Conservation (phyloP, 2,329 filamentous ascomycete genomes). For the Escovopsis sp. region DNA sequence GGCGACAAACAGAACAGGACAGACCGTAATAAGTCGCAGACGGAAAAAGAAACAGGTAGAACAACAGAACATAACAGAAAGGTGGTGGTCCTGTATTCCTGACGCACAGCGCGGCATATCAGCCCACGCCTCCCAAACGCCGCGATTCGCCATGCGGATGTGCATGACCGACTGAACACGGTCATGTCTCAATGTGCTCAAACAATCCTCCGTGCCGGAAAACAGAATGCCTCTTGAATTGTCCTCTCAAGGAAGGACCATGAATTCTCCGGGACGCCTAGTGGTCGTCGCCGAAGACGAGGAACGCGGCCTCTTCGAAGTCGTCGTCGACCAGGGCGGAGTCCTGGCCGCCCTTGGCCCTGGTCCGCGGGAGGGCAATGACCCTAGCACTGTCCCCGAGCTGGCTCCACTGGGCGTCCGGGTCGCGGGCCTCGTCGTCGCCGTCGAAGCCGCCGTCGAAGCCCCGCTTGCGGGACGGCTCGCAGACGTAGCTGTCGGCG, state of each 20-base stretch:
- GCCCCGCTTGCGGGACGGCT: constrained; percentile 30
- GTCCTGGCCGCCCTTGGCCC: constrained; percentile 23
- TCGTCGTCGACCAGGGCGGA: constrained; percentile 34
- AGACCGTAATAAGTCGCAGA: too few relatives aligned
- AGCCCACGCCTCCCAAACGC: not conserved
- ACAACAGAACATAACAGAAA: too few relatives aligned
- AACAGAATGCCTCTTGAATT: too few relatives aligned
- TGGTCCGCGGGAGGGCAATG: constrained; percentile 31
- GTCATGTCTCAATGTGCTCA: too few relatives aligned
- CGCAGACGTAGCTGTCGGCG: constrained; percentile 20
- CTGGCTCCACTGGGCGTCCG: constrained; percentile 23
- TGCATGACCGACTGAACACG: too few relatives aligned
- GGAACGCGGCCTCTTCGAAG: constrained; percentile 56
- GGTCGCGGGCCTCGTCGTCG: constrained; percentile 18
- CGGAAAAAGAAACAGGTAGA: too few relatives aligned
- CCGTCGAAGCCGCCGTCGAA: constrained; percentile 24
- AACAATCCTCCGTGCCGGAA: too few relatives aligned
- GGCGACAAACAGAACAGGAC: too few relatives aligned
- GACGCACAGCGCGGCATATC: not conserved
- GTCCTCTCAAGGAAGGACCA: too few relatives aligned
- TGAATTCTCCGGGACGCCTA: too few relatives aligned
- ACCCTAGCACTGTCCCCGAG: constrained; percentile 23
- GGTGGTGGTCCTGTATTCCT: too few relatives aligned
- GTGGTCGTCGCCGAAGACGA: constrained; percentile 30
- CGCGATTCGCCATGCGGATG: too few relatives aligned